Evolutionary conservation across 768 basidiomycete species (phyloP).

Genomic region (Suillus luteus): DNA sequence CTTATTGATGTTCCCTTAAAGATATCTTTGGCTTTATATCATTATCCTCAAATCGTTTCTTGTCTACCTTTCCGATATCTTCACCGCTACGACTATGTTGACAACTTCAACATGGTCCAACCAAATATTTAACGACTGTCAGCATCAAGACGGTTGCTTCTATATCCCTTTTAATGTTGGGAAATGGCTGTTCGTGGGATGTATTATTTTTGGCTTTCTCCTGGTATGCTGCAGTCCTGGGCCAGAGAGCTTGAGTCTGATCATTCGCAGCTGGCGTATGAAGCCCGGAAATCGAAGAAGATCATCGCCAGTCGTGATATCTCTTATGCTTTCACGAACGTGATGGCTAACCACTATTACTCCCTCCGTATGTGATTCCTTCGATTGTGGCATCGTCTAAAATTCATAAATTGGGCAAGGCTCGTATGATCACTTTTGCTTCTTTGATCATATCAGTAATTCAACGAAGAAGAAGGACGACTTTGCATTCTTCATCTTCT

Average conservation of each 20-base stretch:
- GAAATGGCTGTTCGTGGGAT: slow-evolving; percentile 96
- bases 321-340: slow-evolving; percentile 96
- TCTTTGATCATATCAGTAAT: slow-evolving; percentile 94
- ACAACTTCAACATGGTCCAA: slow-evolving; percentile 89
- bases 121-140: slow-evolving; percentile 82
- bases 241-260: slow-evolving; percentile 16
- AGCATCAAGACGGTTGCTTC: slow-evolving; percentile 65
- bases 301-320: slow-evolving; percentile 97
- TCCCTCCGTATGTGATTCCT: slow-evolving; percentile 70
- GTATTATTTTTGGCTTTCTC: slow-evolving; percentile 98
- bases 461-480: slow-evolving; percentile 97
- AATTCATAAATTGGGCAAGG: slow-evolving; percentile 45
- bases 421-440: slow-evolving; percentile 96
- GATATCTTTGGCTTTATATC: slow-evolving; percentile 92
- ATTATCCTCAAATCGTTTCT: slow-evolving; percentile 94
- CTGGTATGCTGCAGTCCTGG: slow-evolving; percentile 53
- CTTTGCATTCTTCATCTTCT: slow-evolving; percentile 99
- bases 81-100: slow-evolving; percentile 96
- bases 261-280: slow-evolving; percentile 75
- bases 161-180: slow-evolving; percentile 86
- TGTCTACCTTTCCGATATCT: slow-evolving; percentile 97
- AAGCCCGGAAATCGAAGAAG: slow-evolving; percentile 87
- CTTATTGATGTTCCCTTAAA: slow-evolving; percentile 35
- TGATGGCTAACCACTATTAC: slow-evolving; percentile 97
- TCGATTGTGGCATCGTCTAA: background rate